Percentiles rank a stretch among this genome's conserved stretches.
phyloP scores from a whole-genome alignment of 148 eudicot genomes.

The Rhododendron ferrugineum region DNA sequence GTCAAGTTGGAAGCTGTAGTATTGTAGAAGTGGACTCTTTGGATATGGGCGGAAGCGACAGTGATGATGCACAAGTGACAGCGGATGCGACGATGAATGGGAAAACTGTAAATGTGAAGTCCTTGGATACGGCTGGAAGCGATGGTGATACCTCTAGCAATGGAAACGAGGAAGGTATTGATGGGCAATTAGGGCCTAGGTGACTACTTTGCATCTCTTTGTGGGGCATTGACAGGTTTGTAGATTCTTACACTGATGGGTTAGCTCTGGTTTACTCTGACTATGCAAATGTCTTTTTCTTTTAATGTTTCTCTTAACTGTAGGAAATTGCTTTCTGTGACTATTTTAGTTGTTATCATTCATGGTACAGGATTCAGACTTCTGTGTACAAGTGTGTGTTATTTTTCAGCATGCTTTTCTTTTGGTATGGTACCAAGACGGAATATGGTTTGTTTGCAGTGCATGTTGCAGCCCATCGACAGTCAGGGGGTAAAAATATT shows the following conservation, averaged over 20 bases:
- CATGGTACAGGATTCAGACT: constrained; percentile 26
- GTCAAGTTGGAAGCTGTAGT: neutral
- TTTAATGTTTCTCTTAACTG: constrained; percentile 18
- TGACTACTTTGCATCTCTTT: constrained; percentile 26
- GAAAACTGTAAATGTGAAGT: constrained; percentile 16
- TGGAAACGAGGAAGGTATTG: constrained; percentile 19
- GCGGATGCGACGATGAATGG: constrained; percentile 4
- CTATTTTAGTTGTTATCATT: constrained; percentile 23
- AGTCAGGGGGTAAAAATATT: neutral
- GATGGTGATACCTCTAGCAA: constrained; percentile 18
- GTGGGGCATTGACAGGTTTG: constrained; percentile 31
- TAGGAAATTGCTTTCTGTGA: constrained; percentile 6
- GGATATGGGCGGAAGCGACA: neutral
- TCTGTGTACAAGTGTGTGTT: constrained; percentile 25
- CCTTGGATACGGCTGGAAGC: constrained; percentile 13
- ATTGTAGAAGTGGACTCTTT: neutral
- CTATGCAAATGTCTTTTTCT: constrained; percentile 27
- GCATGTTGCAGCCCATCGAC: neutral
- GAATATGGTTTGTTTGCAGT: neutral
- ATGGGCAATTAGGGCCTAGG: constrained; percentile 24
- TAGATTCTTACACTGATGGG: constrained; percentile 28
- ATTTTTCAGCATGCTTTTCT: constrained; percentile 1
- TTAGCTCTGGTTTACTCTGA: constrained; percentile 28
- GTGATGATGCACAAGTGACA: constrained; percentile 15
- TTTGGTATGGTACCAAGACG: neutral